phyloP scores from a whole-genome alignment of 2,329 filamentous ascomycete genomes.

The Huntiella moniliformis region DNA sequence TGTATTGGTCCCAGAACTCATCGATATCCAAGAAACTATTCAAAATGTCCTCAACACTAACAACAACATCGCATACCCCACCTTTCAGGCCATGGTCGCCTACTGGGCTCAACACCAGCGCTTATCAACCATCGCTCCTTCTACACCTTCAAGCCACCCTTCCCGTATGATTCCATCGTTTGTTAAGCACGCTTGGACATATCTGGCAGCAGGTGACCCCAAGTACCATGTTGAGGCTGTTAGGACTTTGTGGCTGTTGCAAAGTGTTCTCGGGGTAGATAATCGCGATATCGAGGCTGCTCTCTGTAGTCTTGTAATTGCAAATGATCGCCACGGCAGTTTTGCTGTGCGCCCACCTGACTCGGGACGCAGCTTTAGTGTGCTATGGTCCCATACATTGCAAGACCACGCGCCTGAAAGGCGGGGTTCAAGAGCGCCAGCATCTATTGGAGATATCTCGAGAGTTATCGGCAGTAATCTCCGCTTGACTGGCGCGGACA shows the following conservation, averaged over 20 bases:
- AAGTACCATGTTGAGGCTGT: conserved; percentile 93
- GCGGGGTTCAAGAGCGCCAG: conserved; percentile 24
- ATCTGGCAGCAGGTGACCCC: conserved; percentile 61
- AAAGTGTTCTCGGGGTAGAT: conserved; percentile 46
- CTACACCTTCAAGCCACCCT: background rate
- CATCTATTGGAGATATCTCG: conserved; percentile 3
- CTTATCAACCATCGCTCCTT: conserved; percentile 16
- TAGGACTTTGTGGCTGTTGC: conserved; percentile 68
- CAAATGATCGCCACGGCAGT: conserved; percentile 27
- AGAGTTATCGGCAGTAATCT: conserved; percentile 18
- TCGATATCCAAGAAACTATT: conserved; percentile 16
- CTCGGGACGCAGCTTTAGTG: conserved; percentile 48
- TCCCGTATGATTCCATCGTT: conserved; percentile 48
- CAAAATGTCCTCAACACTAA: conserved; percentile 26
- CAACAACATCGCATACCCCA: conserved; percentile 32
- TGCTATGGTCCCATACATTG: conserved; percentile 66
- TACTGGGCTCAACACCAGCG: conserved; percentile 14
- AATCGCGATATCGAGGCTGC: conserved; percentile 66
- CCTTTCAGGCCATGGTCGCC: conserved; percentile 39
- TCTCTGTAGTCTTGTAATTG: conserved; percentile 50
- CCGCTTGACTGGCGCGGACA: conserved; percentile 35
- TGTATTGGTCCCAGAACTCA: background rate
- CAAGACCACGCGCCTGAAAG: conserved; percentile 39
- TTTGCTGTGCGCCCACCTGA: conserved; percentile 35
- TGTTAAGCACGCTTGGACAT: conserved; percentile 57